Percentiles rank a stretch among this genome's conserved stretches.
Evolutionary conservation across 768 basidiomycete species (phyloP).

Genomic region (Xerocomellus intermedius): DNA sequence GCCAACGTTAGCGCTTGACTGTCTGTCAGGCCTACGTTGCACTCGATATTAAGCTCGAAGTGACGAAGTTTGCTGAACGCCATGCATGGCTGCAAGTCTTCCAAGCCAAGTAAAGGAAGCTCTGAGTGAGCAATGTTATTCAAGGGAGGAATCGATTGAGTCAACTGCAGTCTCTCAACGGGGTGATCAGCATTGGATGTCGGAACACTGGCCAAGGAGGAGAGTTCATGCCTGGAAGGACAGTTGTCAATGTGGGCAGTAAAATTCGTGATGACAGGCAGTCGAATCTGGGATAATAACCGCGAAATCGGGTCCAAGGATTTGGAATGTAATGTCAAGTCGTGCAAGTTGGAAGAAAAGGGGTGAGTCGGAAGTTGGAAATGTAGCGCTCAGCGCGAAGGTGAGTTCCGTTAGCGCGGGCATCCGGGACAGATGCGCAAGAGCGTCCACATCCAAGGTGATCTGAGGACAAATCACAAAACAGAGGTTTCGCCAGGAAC

Average conservation of each 20-base stretch:
- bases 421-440: conserved; percentile 1
- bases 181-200: not conserved
- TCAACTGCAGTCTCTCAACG: fast-evolving
- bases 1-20: not conserved
- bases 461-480: not conserved
- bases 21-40: not conserved
- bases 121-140: not conserved
- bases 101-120: not conserved
- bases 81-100: not conserved
- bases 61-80: not conserved
- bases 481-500: not conserved
- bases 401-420: not conserved
- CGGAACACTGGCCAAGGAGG: not conserved
- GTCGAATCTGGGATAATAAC: not conserved
- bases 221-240: not conserved
- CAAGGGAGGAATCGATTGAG: not conserved
- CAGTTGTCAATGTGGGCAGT: fast-evolving
- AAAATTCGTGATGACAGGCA: not conserved
- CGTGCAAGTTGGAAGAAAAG: not conserved
- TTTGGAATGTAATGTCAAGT: not conserved
- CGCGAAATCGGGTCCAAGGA: not conserved
- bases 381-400: not conserved
- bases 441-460: not conserved
- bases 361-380: not conserved
- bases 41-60: not conserved